Evolutionary conservation across 805 yeast species (phyloP).

Genomic region (Ogataea allantospora): DNA sequence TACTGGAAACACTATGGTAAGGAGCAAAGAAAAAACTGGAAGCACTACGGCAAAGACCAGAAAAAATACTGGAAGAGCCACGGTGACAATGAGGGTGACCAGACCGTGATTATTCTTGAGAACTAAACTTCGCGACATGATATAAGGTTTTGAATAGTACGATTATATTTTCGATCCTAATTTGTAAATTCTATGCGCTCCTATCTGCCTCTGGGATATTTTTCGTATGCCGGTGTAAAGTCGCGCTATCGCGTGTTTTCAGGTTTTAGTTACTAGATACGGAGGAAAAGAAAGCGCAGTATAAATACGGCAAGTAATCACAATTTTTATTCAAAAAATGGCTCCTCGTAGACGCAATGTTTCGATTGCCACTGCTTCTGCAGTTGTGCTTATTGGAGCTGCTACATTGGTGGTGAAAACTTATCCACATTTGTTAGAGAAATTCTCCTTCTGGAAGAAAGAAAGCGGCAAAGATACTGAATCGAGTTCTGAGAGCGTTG

Average conservation of each 20-base stretch:
- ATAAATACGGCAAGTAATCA: conserved; percentile 4
- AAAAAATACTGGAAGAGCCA: conserved; percentile 23
- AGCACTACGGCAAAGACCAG: conserved; percentile 21
- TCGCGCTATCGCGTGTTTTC: conserved; percentile 11
- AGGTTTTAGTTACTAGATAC: conserved; percentile 12
- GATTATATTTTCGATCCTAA: conserved; percentile 1
- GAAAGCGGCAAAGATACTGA: conserved; percentile 1
- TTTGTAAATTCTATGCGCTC: conserved; percentile 14
- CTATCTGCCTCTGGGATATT: background rate
- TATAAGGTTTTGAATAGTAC: background rate
- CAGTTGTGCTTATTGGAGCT: conserved; percentile 44
- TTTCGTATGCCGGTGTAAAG: conserved; percentile 8
- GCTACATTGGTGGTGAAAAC: conserved; percentile 43
- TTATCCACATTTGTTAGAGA: conserved; percentile 42
- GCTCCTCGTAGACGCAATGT: conserved; percentile 25
- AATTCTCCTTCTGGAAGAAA: conserved; percentile 4
- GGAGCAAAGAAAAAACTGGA: conserved; percentile 19
- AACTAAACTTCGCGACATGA: background rate
- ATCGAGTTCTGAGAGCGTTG: conserved; percentile 4
- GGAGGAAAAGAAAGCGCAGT: conserved; percentile 7
- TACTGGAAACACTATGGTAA: conserved; percentile 25
- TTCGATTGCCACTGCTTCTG: conserved; percentile 41
- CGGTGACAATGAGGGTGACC: conserved; percentile 5
- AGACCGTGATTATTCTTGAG: conserved; percentile 4
- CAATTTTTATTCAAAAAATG: conserved; percentile 8